A percentile compares a stretch with the other conserved stretches of the same genome.
phyloP scores from a whole-genome alignment of 352 stramenopile genomes.

The Globisporangium okanoganense region DNA sequence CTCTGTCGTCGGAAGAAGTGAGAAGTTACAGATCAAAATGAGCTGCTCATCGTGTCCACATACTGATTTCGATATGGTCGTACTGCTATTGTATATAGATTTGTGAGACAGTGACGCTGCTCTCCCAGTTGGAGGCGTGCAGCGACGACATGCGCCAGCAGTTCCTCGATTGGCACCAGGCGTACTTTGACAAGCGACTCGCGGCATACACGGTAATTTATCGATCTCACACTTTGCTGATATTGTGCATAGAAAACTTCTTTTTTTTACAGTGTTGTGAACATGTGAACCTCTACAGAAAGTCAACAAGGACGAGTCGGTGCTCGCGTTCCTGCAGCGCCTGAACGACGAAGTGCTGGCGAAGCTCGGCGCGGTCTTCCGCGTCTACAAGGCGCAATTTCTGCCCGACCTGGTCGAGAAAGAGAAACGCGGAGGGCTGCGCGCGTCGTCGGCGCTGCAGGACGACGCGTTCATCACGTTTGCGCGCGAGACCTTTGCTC shows the following conservation, averaged over 20 bases:
- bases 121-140: constrained; percentile 64
- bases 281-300: constrained; percentile 6
- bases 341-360: constrained; percentile 50
- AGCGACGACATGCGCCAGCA: constrained; percentile 77
- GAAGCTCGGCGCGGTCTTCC: constrained; percentile 53
- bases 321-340: constrained; percentile 51
- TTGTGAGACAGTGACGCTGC: constrained; percentile 57
- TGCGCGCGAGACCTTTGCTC: constrained; percentile 57
- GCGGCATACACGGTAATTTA: constrained; percentile 42
- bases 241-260: not conserved
- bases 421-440: constrained; percentile 27
- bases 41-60: not conserved
- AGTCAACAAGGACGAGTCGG: constrained; percentile 31
- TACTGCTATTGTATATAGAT: constrained; percentile 20
- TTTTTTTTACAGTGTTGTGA: not conserved
- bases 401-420: constrained; percentile 42
- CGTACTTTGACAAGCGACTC: constrained; percentile 60
- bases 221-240: not conserved
- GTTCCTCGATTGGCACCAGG: constrained; percentile 82
- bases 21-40: not conserved
- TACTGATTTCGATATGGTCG: not conserved
- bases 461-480: constrained; percentile 73
- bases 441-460: constrained; percentile 37
- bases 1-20: constrained; percentile 50
- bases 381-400: constrained; percentile 65